These are phyloP conservation scores for Solanum chiquidenum DNA, from an alignment of 257 asterid genomes.

Conservation along the genomic window DNA sequence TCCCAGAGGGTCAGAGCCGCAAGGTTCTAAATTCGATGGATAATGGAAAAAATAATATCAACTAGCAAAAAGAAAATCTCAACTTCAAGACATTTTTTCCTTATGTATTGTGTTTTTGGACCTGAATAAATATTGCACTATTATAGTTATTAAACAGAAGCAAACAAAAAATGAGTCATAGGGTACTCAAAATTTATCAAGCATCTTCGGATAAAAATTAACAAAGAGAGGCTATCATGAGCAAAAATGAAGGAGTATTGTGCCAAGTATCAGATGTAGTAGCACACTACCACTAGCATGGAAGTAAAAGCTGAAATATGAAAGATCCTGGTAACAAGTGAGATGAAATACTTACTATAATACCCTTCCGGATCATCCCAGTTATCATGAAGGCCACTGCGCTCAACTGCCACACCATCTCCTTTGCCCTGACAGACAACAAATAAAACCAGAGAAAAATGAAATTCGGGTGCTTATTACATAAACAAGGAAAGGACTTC, in stretches of 20 bases:
- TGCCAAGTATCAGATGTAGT: neutral
- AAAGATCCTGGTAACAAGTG: neutral
- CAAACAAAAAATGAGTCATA: neutral
- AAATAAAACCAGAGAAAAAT: neutral
- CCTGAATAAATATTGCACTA: neutral
- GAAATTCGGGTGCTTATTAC: neutral
- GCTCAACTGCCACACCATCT: conserved; percentile 64
- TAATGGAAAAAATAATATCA: neutral
- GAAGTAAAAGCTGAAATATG: neutral
- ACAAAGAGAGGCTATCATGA: neutral
- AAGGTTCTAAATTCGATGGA: neutral
- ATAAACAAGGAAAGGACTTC: neutral
- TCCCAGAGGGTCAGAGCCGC: neutral
- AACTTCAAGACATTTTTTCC: neutral
- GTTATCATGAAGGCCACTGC: conserved; percentile 72
- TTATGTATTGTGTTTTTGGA: neutral
- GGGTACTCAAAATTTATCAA: neutral
- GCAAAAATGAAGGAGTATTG: neutral
- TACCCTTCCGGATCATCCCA: conserved; percentile 99
- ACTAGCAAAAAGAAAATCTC: neutral
- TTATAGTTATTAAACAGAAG: neutral
- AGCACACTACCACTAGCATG: neutral
- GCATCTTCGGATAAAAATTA: neutral
- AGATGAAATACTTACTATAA: conserved; percentile 47
- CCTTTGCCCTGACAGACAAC: conserved; percentile 55